Evolutionary conservation across 805 yeast species (phyloP), one percentile per base, ranked within the genome.

Genomic region (Wickerhamiella brachini): DNA sequence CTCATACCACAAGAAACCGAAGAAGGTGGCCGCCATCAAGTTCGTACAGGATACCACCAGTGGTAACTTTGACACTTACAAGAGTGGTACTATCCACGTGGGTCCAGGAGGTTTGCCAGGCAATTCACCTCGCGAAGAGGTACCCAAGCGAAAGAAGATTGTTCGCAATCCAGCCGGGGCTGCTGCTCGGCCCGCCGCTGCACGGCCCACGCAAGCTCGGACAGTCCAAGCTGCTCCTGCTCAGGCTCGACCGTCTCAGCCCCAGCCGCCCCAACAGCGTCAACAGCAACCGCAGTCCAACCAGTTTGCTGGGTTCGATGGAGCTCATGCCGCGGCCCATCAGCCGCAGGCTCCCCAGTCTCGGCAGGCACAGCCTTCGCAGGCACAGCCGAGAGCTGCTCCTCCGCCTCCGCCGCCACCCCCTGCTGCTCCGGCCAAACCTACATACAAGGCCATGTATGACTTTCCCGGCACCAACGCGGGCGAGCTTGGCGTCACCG

Each of bases 381-480:
- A 29, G 52, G 54, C 59, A 50, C 69, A 65, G 24, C 45, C 49
- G 18, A 24, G n/a, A 17, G 21, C 53, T 9, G 47, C 55, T 13
- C 60, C 62, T 2, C 58, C 56, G 3, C 61, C 64, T 7, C 59
- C 67, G 7, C 88, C 95, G 7, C 88, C 95, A 0, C 82, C 88
- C 1, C 79, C 83, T 1, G 73, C 81, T 0, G 54, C 61, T 8
- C 74, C 77, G 2, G 73, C 80, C 49, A 78, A 71, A 62, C 95
- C 96, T 24, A 82, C 85, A 2, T 93, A 73, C 65, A 80, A 79
- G 60, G 97, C 95, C 0, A 78, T 86, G 39, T 90, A 84, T 63
- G 96, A 88, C 59, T 90, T 85, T 66, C 83, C 81, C 20, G 97
- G 96, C 6, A 77, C 88, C 1, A 93, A 90, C 17, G 81, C 95